Conservation (phyloP, 306 rosid genomes). For the Malus orientalis region DNA sequence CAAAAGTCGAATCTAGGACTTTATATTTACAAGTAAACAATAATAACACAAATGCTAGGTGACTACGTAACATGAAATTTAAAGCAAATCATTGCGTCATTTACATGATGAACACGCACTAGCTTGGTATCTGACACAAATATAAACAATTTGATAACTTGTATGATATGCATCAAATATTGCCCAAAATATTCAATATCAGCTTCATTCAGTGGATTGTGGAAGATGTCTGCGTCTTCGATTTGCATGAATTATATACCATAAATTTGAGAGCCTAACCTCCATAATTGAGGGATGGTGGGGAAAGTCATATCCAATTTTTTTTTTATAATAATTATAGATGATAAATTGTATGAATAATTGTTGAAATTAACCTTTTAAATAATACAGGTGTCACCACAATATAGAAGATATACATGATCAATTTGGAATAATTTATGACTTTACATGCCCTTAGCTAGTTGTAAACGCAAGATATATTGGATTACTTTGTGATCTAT, state of each 20-base stretch:
- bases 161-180: not conserved
- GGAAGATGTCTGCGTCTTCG: not conserved
- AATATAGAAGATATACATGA: not conserved
- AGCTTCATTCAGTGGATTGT: not conserved
- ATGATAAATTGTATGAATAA: not conserved
- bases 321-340: not conserved
- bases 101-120: not conserved
- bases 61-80: not conserved
- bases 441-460: not conserved
- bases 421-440: not conserved
- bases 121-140: not conserved
- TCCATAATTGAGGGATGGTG: conserved; percentile 4
- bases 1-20: rapidly evolving
- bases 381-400: conserved; percentile 8
- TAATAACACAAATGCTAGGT: not conserved
- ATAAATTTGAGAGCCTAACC: not conserved
- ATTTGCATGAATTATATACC: not conserved
- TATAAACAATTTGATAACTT: not conserved
- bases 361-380: not conserved
- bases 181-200: not conserved
- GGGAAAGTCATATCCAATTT: not conserved
- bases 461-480: conserved; percentile 11
- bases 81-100: not conserved
- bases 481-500: not conserved
- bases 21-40: no score